Evolutionary conservation across 257 asterid species (phyloP).

Genomic region (Solanum bulbocastanum): DNA sequence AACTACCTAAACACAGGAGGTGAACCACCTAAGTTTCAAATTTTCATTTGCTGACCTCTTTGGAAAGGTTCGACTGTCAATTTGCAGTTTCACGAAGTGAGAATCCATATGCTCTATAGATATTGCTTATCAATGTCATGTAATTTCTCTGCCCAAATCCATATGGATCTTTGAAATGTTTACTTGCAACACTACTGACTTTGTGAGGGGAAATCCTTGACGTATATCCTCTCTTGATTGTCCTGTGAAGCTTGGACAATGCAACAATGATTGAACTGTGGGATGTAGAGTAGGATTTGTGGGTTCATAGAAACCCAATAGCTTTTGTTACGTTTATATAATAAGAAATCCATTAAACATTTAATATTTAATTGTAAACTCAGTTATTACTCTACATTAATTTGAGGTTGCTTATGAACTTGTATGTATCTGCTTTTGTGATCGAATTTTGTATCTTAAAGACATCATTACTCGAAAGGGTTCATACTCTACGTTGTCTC

Average conservation of each 20-base stretch:
- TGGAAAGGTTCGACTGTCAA: constrained; percentile 4
- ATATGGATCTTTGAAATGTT: not conserved
- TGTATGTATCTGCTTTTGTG: not conserved
- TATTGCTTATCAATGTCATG: not conserved
- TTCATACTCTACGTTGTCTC: not conserved
- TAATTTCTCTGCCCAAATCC: not conserved
- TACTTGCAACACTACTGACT: not conserved
- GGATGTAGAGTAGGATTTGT: not conserved
- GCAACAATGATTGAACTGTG: not conserved
- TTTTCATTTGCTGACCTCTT: constrained; percentile 63
- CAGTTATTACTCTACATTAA: not conserved
- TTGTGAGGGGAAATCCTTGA: not conserved
- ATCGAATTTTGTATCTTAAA: not conserved
- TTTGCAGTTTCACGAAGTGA: not conserved
- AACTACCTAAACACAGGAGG: constrained; percentile 76
- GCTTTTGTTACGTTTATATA: not conserved
- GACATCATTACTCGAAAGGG: not conserved
- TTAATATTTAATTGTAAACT: not conserved
- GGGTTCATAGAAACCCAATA: not conserved
- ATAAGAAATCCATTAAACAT: not conserved
- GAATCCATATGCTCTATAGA: not conserved
- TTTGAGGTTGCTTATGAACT: not conserved
- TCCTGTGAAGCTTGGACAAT: not conserved
- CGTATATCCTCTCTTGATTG: not conserved
- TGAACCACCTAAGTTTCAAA: constrained; percentile 36